phyloP scores from a whole-genome alignment of 495 filamentous ascomycete genomes.

The Glutinoglossum americanum region DNA sequence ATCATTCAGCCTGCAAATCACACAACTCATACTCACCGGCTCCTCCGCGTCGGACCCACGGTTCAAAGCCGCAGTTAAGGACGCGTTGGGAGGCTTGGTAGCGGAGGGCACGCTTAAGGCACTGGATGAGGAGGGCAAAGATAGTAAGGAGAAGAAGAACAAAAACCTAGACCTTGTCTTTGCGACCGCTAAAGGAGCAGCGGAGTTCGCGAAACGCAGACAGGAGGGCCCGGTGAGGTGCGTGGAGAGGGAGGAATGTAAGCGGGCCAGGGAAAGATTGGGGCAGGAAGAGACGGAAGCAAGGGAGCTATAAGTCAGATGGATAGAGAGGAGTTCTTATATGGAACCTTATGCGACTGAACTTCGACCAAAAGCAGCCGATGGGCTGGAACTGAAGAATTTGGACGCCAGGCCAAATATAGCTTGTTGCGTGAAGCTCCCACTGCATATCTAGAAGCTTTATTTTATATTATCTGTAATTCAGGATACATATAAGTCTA shows the following conservation, averaged over 20 bases:
- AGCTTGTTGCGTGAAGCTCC: too few relatives aligned
- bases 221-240: neutral
- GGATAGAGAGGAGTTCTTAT: neutral
- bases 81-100: neutral
- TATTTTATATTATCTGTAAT: too few relatives aligned
- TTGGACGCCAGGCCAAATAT: too few relatives aligned
- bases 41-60: neutral
- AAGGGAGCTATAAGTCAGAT: neutral
- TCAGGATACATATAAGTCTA: too few relatives aligned
- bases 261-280: neutral
- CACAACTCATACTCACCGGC: neutral
- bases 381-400: too few relatives aligned
- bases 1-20: neutral
- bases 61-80: neutral
- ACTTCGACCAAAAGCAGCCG: neutral
- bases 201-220: neutral
- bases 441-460: too few relatives aligned
- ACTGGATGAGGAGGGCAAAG: neutral
- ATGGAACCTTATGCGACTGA: neutral
- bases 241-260: neutral
- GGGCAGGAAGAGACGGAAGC: neutral
- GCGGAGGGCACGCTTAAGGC: neutral
- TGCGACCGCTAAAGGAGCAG: neutral
- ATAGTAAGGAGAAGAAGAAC: neutral
- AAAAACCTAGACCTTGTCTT: neutral